phyloP scores from a whole-genome alignment of 1,139 yeast genomes.

The Scheffersomyces insectosa region DNA sequence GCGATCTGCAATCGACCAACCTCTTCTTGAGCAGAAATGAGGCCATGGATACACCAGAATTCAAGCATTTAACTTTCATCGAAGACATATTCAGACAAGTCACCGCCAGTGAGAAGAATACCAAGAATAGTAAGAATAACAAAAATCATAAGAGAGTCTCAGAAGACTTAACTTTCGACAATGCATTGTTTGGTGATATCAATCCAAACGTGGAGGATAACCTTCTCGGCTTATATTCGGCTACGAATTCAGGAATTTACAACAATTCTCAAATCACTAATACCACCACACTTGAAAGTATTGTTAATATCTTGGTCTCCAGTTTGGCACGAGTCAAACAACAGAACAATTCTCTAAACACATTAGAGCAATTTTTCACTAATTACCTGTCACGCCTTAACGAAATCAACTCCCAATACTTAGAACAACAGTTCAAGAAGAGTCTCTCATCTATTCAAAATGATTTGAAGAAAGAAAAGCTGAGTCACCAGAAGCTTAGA shows the following conservation, averaged over 20 bases:
- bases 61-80: slow-evolving; percentile 46
- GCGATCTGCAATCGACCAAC: not conserved
- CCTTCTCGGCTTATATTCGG: slow-evolving; percentile 55
- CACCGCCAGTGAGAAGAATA: slow-evolving; percentile 4
- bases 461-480: slow-evolving; percentile 21
- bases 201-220: slow-evolving; percentile 62
- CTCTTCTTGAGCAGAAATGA: not conserved
- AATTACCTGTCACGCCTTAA: slow-evolving; percentile 29
- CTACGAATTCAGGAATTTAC: slow-evolving; percentile 60
- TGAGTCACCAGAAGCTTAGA: slow-evolving; percentile 17
- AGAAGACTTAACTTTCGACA: slow-evolving; percentile 49
- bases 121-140: not conserved
- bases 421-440: slow-evolving; percentile 24
- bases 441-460: slow-evolving; percentile 20
- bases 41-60: slow-evolving; percentile 25
- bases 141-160: not conserved
- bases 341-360: slow-evolving; percentile 33
- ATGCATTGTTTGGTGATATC: slow-evolving; percentile 79
- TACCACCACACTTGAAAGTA: slow-evolving; percentile 49
- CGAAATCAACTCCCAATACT: slow-evolving; percentile 28
- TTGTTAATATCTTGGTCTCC: slow-evolving; percentile 30
- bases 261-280: slow-evolving; percentile 62
- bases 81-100: slow-evolving; percentile 33
- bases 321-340: slow-evolving; percentile 36
- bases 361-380: slow-evolving; percentile 31